These are phyloP conservation scores for Cordyceps pruinosa DNA, from an alignment of 2,329 filamentous ascomycete genomes.

Conservation along the genomic window DNA sequence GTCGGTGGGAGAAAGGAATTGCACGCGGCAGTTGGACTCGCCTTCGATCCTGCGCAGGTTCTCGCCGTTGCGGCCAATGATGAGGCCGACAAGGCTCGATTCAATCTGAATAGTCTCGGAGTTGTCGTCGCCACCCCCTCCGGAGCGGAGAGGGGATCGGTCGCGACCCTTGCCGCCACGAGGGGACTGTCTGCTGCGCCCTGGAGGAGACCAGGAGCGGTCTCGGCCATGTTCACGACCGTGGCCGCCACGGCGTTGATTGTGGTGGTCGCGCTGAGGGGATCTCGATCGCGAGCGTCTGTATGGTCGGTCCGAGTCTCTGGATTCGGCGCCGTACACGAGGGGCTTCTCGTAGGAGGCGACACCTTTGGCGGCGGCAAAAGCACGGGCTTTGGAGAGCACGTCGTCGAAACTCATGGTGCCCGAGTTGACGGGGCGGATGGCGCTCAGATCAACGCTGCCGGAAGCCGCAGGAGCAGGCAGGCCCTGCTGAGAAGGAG, in stretches of 20 bases:
- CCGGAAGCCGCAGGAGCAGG: conserved; percentile 68
- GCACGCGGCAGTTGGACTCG: conserved; percentile 76
- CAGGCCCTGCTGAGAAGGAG: conserved; percentile 37
- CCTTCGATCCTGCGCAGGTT: conserved; percentile 79
- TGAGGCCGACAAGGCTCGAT: conserved; percentile 77
- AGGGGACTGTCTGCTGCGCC: conserved; percentile 55
- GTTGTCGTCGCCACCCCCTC: conserved; percentile 53
- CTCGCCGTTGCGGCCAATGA: conserved; percentile 86
- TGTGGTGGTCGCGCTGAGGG: conserved; percentile 63
- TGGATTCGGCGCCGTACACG: conserved; percentile 34
- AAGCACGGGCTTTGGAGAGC: conserved; percentile 75
- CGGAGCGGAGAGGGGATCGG: conserved; percentile 48
- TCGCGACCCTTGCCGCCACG: conserved; percentile 47
- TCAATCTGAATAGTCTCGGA: conserved; percentile 81
- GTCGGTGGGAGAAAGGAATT: conserved; percentile 75
- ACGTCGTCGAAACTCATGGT: conserved; percentile 79
- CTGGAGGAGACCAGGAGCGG: conserved; percentile 60
- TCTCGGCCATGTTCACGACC: conserved; percentile 39
- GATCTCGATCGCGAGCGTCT: conserved; percentile 67
- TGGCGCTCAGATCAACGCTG: conserved; percentile 70
- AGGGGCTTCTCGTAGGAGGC: conserved; percentile 53
- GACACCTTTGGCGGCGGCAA: conserved; percentile 72
- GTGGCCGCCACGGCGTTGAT: conserved; percentile 65
- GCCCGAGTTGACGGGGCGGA: conserved; percentile 72
- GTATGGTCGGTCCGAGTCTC: conserved; percentile 45